Conservation (phyloP, 2,329 filamentous ascomycete species). For the Thermomyces lanuginosus region DNA sequence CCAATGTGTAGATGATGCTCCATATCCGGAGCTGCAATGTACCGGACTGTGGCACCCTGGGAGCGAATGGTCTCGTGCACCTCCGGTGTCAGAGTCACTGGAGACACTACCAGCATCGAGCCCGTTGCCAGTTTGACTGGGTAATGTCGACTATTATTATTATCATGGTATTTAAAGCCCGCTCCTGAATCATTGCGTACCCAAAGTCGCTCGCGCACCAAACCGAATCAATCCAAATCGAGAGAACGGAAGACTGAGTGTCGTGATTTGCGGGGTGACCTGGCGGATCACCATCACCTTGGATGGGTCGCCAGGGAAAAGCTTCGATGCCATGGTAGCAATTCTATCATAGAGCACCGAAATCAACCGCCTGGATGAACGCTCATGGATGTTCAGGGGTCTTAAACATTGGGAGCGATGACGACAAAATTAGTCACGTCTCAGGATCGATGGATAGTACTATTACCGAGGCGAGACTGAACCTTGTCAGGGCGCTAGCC, state of each 20-base stretch:
- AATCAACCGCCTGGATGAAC: no score
- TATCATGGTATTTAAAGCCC: no score
- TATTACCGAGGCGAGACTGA: no score
- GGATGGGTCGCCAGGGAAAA: constrained; percentile 54
- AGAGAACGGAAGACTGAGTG: constrained; percentile 54
- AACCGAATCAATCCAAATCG: constrained; percentile 67
- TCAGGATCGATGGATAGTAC: no score
- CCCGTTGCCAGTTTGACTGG: constrained; percentile 64
- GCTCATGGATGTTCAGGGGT: no score
- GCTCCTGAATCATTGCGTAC: constrained; percentile 36
- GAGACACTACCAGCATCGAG: constrained; percentile 75
- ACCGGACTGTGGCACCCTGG: constrained; percentile 55
- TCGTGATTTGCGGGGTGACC: constrained; percentile 54
- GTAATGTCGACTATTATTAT: constrained; percentile 2
- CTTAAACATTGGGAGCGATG: no score
- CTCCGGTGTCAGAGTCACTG: constrained; percentile 65
- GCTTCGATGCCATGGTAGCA: constrained; percentile 41
- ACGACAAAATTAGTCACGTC: no score
- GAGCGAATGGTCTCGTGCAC: constrained; percentile 46
- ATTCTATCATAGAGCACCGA: constrained; percentile 1
- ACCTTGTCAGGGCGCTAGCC: no score
- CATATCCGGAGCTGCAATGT: constrained; percentile 73
- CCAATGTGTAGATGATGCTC: constrained; percentile 93
- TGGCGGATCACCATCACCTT: constrained; percentile 83
- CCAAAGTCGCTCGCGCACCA: constrained; percentile 72